These are phyloP conservation scores for Suhomyces maxii DNA, from an alignment of 1,139 yeast genomes.

Conservation along the genomic window DNA sequence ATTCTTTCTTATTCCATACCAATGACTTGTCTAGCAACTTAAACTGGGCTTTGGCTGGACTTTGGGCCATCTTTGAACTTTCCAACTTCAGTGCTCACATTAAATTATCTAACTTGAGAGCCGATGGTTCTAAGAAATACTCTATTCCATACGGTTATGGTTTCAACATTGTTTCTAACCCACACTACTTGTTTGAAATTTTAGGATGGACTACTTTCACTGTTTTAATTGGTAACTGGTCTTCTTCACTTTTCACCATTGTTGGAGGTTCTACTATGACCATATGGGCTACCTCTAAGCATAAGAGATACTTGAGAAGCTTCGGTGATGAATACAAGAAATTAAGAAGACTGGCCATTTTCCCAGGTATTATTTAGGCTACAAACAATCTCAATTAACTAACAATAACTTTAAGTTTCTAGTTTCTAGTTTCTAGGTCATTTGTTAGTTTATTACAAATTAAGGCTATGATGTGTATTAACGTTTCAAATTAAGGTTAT, in stretches of 20 bases:
- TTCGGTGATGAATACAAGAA: conserved; percentile 78
- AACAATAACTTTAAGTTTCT: too few relatives aligned
- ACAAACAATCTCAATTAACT: too few relatives aligned
- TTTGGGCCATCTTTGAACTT: conserved; percentile 67
- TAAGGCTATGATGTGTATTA: too few relatives aligned
- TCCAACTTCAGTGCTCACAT: conserved; percentile 74
- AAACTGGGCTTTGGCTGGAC: conserved; percentile 35
- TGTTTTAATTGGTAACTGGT: conserved; percentile 73
- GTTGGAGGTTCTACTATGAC: conserved; percentile 81
- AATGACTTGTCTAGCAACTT: conserved; percentile 27
- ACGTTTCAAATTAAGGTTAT: too few relatives aligned
- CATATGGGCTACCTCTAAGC: conserved; percentile 76
- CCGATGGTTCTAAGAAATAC: conserved; percentile 40
- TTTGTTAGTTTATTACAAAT: too few relatives aligned
- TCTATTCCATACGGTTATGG: conserved; percentile 50
- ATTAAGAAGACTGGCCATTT: conserved; percentile 59
- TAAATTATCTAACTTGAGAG: conserved; percentile 57
- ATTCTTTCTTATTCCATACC: conserved; percentile 19
- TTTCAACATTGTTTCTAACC: conserved; percentile 54
- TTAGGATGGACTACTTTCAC: conserved; percentile 72
- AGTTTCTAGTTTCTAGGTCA: too few relatives aligned
- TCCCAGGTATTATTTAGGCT: conserved; percentile 48
- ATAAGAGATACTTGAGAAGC: conserved; percentile 62
- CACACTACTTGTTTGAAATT: conserved; percentile 89
- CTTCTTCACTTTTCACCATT: conserved; percentile 65